phyloP scores from a whole-genome alignment of 1,284 basidiomycete genomes.

The Phylloboletellus chloephorus region DNA sequence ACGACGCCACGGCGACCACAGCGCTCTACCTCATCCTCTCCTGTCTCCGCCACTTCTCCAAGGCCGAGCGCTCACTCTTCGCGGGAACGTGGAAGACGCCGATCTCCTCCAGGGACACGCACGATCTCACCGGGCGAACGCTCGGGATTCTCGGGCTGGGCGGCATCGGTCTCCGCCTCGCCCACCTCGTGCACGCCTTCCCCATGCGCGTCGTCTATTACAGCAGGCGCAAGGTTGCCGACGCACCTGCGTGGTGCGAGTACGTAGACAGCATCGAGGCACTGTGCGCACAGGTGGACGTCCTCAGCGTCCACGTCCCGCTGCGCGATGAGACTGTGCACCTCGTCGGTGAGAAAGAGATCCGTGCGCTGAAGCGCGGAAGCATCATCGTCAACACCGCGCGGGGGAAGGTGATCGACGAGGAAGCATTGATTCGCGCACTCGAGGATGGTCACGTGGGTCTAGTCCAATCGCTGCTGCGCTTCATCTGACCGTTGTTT shows the following conservation, averaged over 20 bases:
- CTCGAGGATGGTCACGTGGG: slow-evolving; percentile 80
- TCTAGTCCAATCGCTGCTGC: slow-evolving; percentile 15
- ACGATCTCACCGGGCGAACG: slow-evolving; percentile 75
- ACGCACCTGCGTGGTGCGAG: slow-evolving; percentile 69
- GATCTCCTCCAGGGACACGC: slow-evolving; percentile 43
- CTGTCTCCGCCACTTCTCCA: slow-evolving; percentile 73
- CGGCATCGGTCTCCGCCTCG: slow-evolving; percentile 76
- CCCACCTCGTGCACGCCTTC: slow-evolving; percentile 65
- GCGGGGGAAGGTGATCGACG: slow-evolving; percentile 84
- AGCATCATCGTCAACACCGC: slow-evolving; percentile 87
- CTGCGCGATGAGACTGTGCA: slow-evolving; percentile 70
- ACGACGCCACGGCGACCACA: slow-evolving; percentile 89
- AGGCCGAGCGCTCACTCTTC: slow-evolving; percentile 65
- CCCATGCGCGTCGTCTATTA: slow-evolving; percentile 89
- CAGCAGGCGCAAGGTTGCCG: slow-evolving; percentile 51
- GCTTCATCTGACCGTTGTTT: neutral
- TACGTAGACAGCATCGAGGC: slow-evolving; percentile 71
- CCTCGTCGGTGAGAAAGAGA: slow-evolving; percentile 73
- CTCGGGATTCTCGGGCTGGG: slow-evolving; percentile 87
- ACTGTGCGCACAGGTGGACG: slow-evolving; percentile 72
- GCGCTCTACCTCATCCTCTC: slow-evolving; percentile 83
- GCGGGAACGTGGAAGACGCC: slow-evolving; percentile 52
- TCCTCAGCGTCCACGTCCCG: slow-evolving; percentile 74
- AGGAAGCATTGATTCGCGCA: slow-evolving; percentile 79
- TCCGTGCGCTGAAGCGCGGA: slow-evolving; percentile 75